Conservation (phyloP, 768 basidiomycete species). For the Phylloporus scabripes region DNA sequence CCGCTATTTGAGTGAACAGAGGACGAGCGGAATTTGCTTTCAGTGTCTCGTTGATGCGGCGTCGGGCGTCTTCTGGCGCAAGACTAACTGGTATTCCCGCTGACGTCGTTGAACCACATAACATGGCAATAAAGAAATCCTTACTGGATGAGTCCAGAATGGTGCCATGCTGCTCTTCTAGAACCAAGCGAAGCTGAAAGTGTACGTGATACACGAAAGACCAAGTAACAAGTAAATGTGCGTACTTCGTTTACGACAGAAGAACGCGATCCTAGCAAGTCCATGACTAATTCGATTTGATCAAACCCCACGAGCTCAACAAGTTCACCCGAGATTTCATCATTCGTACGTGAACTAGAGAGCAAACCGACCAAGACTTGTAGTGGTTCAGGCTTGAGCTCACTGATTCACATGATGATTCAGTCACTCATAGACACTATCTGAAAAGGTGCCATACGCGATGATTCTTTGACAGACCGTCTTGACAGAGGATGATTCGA, state of each 20-base stretch:
- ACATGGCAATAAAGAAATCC: background rate
- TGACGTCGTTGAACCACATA: background rate
- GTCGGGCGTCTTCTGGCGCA: constrained; percentile 45
- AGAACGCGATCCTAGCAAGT: constrained; percentile 57
- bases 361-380: constrained; percentile 35
- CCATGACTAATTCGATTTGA: constrained; percentile 69
- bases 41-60: constrained; percentile 57
- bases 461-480: constrained; percentile 10
- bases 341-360: constrained; percentile 48
- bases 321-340: constrained; percentile 72
- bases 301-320: constrained; percentile 82
- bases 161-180: background rate
- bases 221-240: background rate
- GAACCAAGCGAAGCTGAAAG: constrained; percentile 14
- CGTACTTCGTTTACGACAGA: constrained; percentile 47
- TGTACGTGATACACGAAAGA: background rate
- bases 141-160: constrained; percentile 8
- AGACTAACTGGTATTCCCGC: constrained; percentile 24
- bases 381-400: constrained; percentile 5
- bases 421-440: background rate
- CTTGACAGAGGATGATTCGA: background rate
- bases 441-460: constrained; percentile 10
- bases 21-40: constrained; percentile 61
- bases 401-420: constrained; percentile 13
- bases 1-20: constrained; percentile 53